Conservation (phyloP, 202 grass and related monocot genomes). For the Digitaria exilis region DNA sequence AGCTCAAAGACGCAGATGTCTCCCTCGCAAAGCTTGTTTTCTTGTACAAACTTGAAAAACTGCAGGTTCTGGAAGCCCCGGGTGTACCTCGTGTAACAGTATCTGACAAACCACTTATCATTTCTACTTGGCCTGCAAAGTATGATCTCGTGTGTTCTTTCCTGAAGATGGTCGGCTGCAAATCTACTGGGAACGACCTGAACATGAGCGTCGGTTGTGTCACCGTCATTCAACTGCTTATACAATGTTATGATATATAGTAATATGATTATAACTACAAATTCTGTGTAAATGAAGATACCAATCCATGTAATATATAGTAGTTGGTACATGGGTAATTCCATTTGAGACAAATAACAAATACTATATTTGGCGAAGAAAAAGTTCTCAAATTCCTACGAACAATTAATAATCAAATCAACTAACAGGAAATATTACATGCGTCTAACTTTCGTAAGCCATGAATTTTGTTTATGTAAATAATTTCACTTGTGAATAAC, state of each 20-base stretch:
- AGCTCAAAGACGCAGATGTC: slow-evolving; percentile 54
- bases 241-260: background rate
- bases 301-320: background rate
- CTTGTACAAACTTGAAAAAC: slow-evolving; percentile 21
- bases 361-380: background rate
- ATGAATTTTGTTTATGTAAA: background rate
- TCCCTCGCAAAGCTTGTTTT: slow-evolving; percentile 32
- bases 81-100: background rate
- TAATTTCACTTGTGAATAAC: background rate
- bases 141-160: slow-evolving; percentile 16
- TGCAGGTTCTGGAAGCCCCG: background rate
- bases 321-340: background rate
- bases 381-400: background rate
- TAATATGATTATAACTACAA: background rate
- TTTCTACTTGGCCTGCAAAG: slow-evolving; percentile 29
- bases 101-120: slow-evolving; percentile 16
- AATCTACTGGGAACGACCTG: slow-evolving; percentile 43
- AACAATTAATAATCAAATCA: background rate
- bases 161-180: slow-evolving; percentile 29
- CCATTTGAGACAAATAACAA: background rate
- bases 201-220: background rate
- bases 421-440: background rate
- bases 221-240: background rate
- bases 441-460: background rate
- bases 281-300: background rate